phyloP scores from a whole-genome alignment of 2,329 filamentous ascomycete genomes.

The Pseudofabraea citricarpa region DNA sequence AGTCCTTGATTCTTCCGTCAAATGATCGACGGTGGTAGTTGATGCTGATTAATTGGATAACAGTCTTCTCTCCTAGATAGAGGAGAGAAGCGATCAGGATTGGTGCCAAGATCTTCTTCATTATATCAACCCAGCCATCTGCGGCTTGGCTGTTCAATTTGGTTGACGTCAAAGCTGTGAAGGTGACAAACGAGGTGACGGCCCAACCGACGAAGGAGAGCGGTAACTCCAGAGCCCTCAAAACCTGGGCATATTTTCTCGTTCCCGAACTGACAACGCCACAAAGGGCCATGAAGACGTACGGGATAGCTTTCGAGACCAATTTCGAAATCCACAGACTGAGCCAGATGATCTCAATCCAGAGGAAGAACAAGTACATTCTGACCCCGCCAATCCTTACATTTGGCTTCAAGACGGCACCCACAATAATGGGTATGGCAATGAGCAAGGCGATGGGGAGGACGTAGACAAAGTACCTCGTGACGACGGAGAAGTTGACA shows the following conservation, averaged over 20 bases:
- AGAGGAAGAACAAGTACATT: slow-evolving; percentile 59
- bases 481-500: slow-evolving; percentile 57
- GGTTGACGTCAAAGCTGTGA: slow-evolving; percentile 46
- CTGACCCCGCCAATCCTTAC: slow-evolving; percentile 35
- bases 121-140: slow-evolving; percentile 46
- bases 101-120: slow-evolving; percentile 63
- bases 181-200: slow-evolving; percentile 57
- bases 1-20: slow-evolving; percentile 77
- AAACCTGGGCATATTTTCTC: slow-evolving; percentile 63
- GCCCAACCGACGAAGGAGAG: slow-evolving; percentile 67
- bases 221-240: slow-evolving; percentile 60
- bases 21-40: slow-evolving; percentile 84
- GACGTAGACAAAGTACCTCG: slow-evolving; percentile 64
- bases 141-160: slow-evolving; percentile 11
- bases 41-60: slow-evolving; percentile 80
- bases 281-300: slow-evolving; percentile 62
- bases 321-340: slow-evolving; percentile 64
- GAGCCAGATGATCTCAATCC: slow-evolving; percentile 66
- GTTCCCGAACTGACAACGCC: slow-evolving; percentile 67
- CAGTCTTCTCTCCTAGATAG: slow-evolving; percentile 69
- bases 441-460: slow-evolving; percentile 58
- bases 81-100: slow-evolving; percentile 64
- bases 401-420: slow-evolving; percentile 17
- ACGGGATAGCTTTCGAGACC: slow-evolving; percentile 54
- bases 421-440: slow-evolving; percentile 55